Evolutionary conservation across 2,329 filamentous ascomycete species (phyloP), one percentile per base, ranked within the genome.

Genomic region (Pestalotiopsis sp.): DNA sequence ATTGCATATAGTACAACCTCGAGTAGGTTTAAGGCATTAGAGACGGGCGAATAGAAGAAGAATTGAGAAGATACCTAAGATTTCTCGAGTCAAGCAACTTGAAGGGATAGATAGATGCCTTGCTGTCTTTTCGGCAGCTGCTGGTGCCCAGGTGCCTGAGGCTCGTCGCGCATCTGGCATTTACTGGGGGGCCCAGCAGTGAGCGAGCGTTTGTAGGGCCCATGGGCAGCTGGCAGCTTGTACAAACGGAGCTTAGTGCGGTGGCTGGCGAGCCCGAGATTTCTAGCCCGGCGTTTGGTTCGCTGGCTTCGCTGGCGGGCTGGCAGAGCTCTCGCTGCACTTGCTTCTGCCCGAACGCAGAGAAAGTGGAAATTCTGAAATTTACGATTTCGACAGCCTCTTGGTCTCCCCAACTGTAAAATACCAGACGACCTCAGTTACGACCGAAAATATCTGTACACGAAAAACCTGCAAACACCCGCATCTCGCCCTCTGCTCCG

Each of bases 301-400:
- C 17, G 17, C 45, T 52, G 45, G 14, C 45, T 9, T n/a, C 17
- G n/a, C 17, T n/a, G 45, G 20, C 45, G 17, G 45, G 45, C 45
- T 52, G 45, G 57, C 45, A 52, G 45, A 36, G 31, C 31, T 36
- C 45, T 52, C n/a, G 45, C 17, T 52, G 45, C 45, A 52, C 45
- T 52, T 52, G 45, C 45, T 52, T 52, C 45, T 52, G 17, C 45
- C 45, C 17, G 45, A 23, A 36, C 7, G 31, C 31, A 59, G 59
- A 31, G 27, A 62, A 62, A 62, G 59, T 62, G 59, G 59, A 62
- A 62, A 62, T 62, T 62, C 59, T 39, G 59, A 62, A 62, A 62
- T 62, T 62, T 62, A 62, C 59, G 59, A 62, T 62, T 62, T 62
- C 27, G 59, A 62, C 59, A 62, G 23, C 57, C 57, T 59, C 57